Evolutionary conservation across 2,329 filamentous ascomycete species (phyloP).

Genomic region (Cephalotrichum gorgonifer): DNA sequence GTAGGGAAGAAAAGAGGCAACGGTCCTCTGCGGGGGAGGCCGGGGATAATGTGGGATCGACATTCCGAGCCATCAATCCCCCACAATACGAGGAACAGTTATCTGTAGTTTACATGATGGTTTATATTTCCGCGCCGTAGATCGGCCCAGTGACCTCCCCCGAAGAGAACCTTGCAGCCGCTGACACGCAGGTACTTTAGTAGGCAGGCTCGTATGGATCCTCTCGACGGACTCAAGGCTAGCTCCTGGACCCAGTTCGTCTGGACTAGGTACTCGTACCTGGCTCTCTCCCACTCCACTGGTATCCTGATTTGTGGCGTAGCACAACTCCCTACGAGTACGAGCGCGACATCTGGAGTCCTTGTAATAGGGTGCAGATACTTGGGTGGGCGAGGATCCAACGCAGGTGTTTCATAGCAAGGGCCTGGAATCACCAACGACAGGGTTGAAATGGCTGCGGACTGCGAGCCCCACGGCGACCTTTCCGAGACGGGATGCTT

Average conservation of each 20-base stretch:
- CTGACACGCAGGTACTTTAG: neutral
- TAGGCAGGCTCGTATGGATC: neutral
- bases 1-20: neutral
- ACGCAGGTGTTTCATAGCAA: slow-evolving; percentile 3
- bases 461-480: no score
- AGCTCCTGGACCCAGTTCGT: no score
- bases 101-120: neutral
- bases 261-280: no score
- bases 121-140: neutral
- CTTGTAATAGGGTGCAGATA: neutral
- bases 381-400: neutral
- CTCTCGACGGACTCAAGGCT: no score
- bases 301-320: no score
- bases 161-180: neutral
- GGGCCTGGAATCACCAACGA: neutral
- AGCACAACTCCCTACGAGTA: neutral
- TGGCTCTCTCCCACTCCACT: no score
- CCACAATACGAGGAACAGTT: neutral
- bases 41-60: neutral
- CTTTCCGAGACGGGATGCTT: no score
- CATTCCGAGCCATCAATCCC: neutral
- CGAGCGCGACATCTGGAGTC: neutral
- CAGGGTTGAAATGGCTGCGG: neutral
- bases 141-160: neutral
- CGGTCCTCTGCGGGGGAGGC: neutral